phyloP scores from a whole-genome alignment of 768 basidiomycete genomes.

The Phlebiopsis flavidoalba region DNA sequence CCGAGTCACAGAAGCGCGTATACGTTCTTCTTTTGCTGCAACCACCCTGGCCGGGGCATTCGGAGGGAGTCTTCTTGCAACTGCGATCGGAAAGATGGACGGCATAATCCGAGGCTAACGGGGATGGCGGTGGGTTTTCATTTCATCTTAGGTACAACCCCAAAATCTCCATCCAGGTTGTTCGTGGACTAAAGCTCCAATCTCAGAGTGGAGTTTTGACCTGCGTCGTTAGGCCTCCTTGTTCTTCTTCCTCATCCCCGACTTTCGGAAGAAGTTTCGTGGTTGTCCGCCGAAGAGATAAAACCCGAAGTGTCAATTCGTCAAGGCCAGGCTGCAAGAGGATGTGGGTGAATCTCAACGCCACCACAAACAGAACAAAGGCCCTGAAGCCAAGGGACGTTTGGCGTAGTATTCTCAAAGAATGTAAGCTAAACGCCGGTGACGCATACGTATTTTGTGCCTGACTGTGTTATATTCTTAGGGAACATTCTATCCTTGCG shows the following conservation, averaged over 20 bases:
- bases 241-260: conserved; percentile 30
- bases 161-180: no score
- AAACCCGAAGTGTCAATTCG: conserved; percentile 25
- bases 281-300: conserved; percentile 28
- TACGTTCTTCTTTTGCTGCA: conserved; percentile 34
- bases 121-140: conserved; percentile 30
- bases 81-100: conserved; percentile 30
- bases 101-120: conserved; percentile 22
- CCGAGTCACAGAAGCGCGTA: conserved; percentile 31
- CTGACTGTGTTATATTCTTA: not conserved
- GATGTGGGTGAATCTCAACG: conserved; percentile 25
- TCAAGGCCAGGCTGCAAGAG: conserved; percentile 23
- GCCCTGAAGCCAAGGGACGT: conserved; percentile 17
- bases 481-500: conserved; percentile 16
- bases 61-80: conserved; percentile 28
- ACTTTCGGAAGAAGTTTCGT: conserved; percentile 27
- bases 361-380: no score
- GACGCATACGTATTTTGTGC: not conserved
- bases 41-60: conserved; percentile 36
- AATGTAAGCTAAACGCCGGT: conserved; percentile 18
- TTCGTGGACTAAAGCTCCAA: not conserved
- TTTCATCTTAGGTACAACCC: conserved; percentile 25
- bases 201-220: conserved; percentile 32
- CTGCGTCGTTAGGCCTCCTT: conserved; percentile 25
- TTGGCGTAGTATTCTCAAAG: conserved; percentile 20